Evolutionary conservation across 495 filamentous ascomycete species (phyloP).

Genomic region (Trichocladium antarcticum): DNA sequence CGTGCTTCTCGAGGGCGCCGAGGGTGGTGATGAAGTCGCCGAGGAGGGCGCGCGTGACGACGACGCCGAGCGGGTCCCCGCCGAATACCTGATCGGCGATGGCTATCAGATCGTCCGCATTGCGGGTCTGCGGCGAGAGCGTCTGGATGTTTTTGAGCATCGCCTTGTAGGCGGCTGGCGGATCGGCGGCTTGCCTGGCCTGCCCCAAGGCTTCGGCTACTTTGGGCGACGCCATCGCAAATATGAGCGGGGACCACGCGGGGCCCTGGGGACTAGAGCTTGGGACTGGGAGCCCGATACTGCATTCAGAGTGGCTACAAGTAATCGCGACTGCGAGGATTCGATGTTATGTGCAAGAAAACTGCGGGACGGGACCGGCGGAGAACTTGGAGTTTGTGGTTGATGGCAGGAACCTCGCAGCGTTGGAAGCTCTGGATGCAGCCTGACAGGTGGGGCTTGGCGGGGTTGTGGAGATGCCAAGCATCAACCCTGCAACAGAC

Average conservation of each 20-base stretch:
- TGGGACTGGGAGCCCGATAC: neutral
- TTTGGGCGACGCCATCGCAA: conserved; percentile 20
- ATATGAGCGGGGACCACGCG: neutral
- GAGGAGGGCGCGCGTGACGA: conserved; percentile 62
- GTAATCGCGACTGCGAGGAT: neutral
- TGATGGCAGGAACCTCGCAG: neutral
- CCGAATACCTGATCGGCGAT: conserved; percentile 58
- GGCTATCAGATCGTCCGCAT: conserved; percentile 55
- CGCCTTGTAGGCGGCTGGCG: conserved; percentile 49
- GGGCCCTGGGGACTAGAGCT: too few species aligned
- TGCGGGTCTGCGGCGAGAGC: conserved; percentile 41
- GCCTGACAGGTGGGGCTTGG: conserved; percentile 6
- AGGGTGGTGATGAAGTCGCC: conserved; percentile 52
- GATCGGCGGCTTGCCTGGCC: conserved; percentile 25
- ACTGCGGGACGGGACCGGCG: neutral
- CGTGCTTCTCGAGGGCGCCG: conserved; percentile 41
- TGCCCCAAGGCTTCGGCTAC: conserved; percentile 44
- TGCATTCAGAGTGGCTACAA: neutral
- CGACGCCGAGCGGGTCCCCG: conserved; percentile 61
- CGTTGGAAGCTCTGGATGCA: conserved; percentile 1
- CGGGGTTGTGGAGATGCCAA: conserved; percentile 10
- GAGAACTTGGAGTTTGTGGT: neutral
- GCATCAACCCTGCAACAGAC: neutral
- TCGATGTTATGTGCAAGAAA: too few species aligned
- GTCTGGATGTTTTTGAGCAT: conserved; percentile 55